Evolutionary conservation across 1,284 basidiomycete species (phyloP).

Genomic region (Leccinum insigne): DNA sequence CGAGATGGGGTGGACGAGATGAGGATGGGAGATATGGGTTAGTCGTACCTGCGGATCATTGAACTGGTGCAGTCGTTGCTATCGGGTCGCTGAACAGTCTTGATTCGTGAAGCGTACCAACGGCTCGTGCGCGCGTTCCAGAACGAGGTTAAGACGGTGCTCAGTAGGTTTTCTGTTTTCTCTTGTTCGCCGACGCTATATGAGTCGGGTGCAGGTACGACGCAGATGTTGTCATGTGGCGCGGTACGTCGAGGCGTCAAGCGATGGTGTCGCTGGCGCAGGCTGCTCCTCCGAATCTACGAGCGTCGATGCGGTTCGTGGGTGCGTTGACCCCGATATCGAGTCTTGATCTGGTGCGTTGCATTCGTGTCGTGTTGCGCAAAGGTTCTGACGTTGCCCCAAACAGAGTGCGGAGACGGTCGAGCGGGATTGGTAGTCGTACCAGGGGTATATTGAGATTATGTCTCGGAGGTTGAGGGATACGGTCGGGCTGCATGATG

Average conservation of each 20-base stretch:
- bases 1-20: too few species aligned
- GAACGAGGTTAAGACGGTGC: slow-evolving; percentile 50
- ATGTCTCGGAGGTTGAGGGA: slow-evolving; percentile 68
- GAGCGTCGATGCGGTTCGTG: slow-evolving; percentile 50
- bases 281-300: slow-evolving; percentile 28
- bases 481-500: slow-evolving; percentile 51
- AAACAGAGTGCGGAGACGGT: slow-evolving; percentile 37
- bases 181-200: neutral
- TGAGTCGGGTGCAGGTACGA: slow-evolving; percentile 49
- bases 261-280: slow-evolving; percentile 20
- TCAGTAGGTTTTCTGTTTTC: slow-evolving; percentile 41
- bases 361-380: too few species aligned
- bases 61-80: too few species aligned
- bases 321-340: too few species aligned
- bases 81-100: slow-evolving; percentile 1
- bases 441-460: slow-evolving; percentile 64
- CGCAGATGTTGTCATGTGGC: slow-evolving; percentile 81
- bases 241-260: slow-evolving; percentile 49
- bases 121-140: slow-evolving; percentile 45
- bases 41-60: too few species aligned
- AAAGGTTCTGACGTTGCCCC: too few species aligned
- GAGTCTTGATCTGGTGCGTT: neutral
- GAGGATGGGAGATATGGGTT: too few species aligned
- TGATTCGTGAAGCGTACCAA: slow-evolving; percentile 62
- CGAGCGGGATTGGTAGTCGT: slow-evolving; percentile 55